Evolutionary conservation across 176 grass and related monocot species (phyloP), one percentile per base, ranked within the genome.

Genomic region (Puccinellia tenuiflora): DNA sequence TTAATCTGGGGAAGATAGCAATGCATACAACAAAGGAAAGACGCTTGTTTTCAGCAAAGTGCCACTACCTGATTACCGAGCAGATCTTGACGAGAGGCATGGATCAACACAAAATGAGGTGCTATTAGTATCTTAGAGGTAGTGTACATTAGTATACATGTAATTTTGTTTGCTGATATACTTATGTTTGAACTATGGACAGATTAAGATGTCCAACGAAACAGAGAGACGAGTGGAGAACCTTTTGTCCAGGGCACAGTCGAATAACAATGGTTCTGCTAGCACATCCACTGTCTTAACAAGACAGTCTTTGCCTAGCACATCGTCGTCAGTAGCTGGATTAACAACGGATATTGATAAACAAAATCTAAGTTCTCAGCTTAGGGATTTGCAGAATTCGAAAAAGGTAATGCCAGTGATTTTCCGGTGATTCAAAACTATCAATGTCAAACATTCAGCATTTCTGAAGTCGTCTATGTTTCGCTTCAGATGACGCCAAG

Each of bases 131-230:
- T 68, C 71, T 81, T 68, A 80, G 66, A 79, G 53, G 24, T 80
- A 16, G 4, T 91, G 45, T 67, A 82, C 26, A 54, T 31, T 17
- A 46, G 33, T 55, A 42, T 75, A 47, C 11, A 11, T 53, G 37
- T 7, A 38, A 22, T 79, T 85, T 79, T 85, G 59, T 45, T 77
- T 30, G 78, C 62, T 53, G 64, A 60, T 89, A 59, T 91, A 37
- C 46, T 80, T 79, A 61, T 90, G 43, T 64, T 68, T 76, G 39
- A 76, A 79, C 43, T 60, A 30, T 85, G 78, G 77, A 80, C 96
- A 98, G 96, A 98, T 98, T 86, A 98, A 88, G 80, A 95, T 98
- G 96, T 98, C 96, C 34, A 91, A 90, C 55, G 90, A 93, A 77
- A 98, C 90, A 84, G 96, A 95, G 87, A 95, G 87, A 80, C 87